Percentiles rank a stretch among this genome's conserved stretches.
Evolutionary conservation across 345 rosid species (phyloP).

Genomic region (Luvunga scandens): DNA sequence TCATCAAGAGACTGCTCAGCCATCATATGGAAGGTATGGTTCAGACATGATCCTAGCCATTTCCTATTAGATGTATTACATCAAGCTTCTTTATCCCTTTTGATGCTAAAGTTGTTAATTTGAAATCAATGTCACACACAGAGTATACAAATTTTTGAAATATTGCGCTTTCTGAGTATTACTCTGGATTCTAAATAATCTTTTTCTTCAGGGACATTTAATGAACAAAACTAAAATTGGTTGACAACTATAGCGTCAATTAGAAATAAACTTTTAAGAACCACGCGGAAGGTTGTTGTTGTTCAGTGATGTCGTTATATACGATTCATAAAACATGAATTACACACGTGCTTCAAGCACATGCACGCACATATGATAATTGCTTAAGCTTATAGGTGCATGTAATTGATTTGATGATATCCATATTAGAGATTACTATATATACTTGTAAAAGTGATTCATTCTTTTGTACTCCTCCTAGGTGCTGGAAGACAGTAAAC

Average conservation of each 20-base stretch:
- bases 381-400: neutral
- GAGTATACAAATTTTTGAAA: neutral
- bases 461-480: slow-evolving; percentile 26
- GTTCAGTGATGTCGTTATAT: neutral
- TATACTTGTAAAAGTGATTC: slow-evolving; percentile 13
- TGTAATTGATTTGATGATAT: slow-evolving; percentile 9
- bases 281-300: neutral
- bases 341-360: neutral
- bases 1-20: slow-evolving; percentile 92
- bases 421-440: neutral
- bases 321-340: neutral
- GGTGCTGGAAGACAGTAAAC: slow-evolving; percentile 63
- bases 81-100: neutral
- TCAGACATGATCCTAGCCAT: neutral
- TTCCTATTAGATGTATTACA: neutral
- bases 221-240: neutral
- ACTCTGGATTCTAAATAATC: neutral
- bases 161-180: neutral
- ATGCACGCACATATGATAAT: neutral
- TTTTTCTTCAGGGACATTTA: neutral
- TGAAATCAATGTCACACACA: neutral
- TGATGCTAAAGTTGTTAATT: neutral
- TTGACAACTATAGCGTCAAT: neutral
- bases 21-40: slow-evolving; percentile 83
- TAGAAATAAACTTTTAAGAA: neutral